phyloP scores from a whole-genome alignment of 495 filamentous ascomycete genomes.

The Bathelium albidoporum region DNA sequence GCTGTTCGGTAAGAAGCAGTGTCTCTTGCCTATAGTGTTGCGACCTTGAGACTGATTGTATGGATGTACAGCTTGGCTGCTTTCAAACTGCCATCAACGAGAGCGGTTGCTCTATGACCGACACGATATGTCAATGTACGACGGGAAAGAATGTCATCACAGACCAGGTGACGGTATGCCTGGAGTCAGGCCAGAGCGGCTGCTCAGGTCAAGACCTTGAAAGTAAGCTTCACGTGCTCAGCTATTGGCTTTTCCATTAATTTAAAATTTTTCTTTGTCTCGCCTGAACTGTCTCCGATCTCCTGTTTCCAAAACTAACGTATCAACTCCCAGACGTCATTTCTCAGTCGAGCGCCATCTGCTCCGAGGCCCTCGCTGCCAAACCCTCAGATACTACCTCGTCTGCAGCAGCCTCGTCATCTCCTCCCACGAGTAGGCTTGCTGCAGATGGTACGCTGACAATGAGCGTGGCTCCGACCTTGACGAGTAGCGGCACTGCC shows the following conservation, averaged over 20 bases:
- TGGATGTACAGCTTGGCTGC: slow-evolving; percentile 16
- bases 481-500: background rate
- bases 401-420: background rate
- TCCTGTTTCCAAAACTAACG: background rate
- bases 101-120: slow-evolving; percentile 19
- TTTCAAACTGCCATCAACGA: slow-evolving; percentile 22
- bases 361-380: slow-evolving; percentile 6
- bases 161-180: background rate
- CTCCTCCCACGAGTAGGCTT: background rate
- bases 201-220: background rate
- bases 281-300: background rate
- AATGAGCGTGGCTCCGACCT: background rate
- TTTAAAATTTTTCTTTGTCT: background rate
- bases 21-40: background rate
- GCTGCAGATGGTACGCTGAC: background rate
- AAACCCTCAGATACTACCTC: background rate
- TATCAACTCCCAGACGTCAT: background rate
- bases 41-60: background rate
- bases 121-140: slow-evolving; percentile 29
- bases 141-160: slow-evolving; percentile 21
- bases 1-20: background rate
- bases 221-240: background rate
- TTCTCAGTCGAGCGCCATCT: slow-evolving; percentile 3
- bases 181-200: background rate
- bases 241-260: background rate